These are phyloP conservation scores for Xylariaceae sp. DNA, from an alignment of 2,329 filamentous ascomycete species.

Conservation along the genomic window DNA sequence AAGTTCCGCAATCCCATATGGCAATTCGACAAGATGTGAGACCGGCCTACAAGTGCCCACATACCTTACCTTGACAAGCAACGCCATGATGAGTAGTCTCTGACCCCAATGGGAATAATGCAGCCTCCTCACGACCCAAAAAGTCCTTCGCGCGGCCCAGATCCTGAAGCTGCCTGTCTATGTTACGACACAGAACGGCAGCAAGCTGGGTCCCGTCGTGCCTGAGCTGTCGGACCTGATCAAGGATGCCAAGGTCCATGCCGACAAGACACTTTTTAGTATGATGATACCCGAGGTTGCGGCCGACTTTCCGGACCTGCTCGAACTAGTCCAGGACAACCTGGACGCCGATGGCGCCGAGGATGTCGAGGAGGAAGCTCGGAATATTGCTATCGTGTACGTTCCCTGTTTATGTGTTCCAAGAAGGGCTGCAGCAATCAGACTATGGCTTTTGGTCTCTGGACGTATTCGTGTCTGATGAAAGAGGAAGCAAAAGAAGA, in stretches of 20 bases:
- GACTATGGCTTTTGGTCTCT: too few species aligned
- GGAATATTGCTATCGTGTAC: slow-evolving; percentile 69
- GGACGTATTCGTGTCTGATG: too few species aligned
- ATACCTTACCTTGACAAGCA: too few species aligned
- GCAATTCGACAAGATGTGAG: slow-evolving; percentile 78
- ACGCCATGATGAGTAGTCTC: too few species aligned
- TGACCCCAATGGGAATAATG: too few species aligned
- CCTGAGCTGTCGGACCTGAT: slow-evolving; percentile 60
- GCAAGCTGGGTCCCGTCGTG: slow-evolving; percentile 76
- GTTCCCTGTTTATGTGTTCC: too few species aligned
- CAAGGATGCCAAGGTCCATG: slow-evolving; percentile 47
- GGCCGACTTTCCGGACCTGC: slow-evolving; percentile 22
- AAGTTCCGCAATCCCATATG: slow-evolving; percentile 82
- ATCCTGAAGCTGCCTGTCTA: slow-evolving; percentile 73
- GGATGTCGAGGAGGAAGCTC: slow-evolving; percentile 18
- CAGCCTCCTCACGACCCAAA: slow-evolving; percentile 63
- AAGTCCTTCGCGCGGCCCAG: slow-evolving; percentile 62
- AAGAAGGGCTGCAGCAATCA: too few species aligned
- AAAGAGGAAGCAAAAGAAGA: too few species aligned
- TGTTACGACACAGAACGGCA: slow-evolving; percentile 79
- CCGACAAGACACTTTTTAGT: slow-evolving; percentile 87
- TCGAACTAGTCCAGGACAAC: background rate
- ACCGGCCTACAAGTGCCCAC: too few species aligned
- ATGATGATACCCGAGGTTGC: slow-evolving; percentile 74
- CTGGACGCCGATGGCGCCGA: slow-evolving; percentile 21